Evolutionary conservation across 2,329 filamentous ascomycete genomes (phyloP), one percentile per base, ranked within the genome.

Genomic region (Calonectria hawksworthii): DNA sequence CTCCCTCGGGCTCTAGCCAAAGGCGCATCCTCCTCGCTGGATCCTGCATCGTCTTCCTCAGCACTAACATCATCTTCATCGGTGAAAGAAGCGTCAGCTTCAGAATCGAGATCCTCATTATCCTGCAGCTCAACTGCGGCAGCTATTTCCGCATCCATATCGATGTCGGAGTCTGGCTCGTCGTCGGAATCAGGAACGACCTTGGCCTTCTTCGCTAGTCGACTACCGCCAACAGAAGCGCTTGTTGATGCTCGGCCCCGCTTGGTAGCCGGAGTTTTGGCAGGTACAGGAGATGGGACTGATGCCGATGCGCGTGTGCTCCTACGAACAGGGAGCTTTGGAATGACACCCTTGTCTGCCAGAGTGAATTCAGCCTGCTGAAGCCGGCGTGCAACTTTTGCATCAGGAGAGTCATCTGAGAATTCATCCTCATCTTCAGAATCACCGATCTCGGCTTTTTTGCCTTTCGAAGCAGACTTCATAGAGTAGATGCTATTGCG

Each of bases 401-500:
- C 83, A 68, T 85, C 82, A 18, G 77, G 76, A 14, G 78, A 81
- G 8, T 75, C 47, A 26, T 81, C 80, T 2, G 75, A 76, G 56
- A 80, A 72, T 4, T 80, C 78, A 36, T 82, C 82, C 0, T 85
- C 84, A 3, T 86, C 83, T n/a, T 86, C 84, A 1, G 84, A 85
- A 13, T 88, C 85, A 2, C 86, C 83, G 82, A 75, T 89, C 83
- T 88, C 84, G 4, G 50, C 70, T 13, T 38, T 86, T 81, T 70
- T 86, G 75, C 64, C 87, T 83, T 83, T 90, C 89, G 68, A 85
- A 82, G 76, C 89, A 85, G 85, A n/a, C 14, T 84, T 85, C 79
- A 91, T 82, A 2, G 89, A 86, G 75, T 87, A 90, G 65, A 88
- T 84, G 83, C 89, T 92, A 11, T 79, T 80, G 21, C 83, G 80